phyloP scores from a whole-genome alignment of 2,329 filamentous ascomycete species.

The Podosphaera fusca region DNA sequence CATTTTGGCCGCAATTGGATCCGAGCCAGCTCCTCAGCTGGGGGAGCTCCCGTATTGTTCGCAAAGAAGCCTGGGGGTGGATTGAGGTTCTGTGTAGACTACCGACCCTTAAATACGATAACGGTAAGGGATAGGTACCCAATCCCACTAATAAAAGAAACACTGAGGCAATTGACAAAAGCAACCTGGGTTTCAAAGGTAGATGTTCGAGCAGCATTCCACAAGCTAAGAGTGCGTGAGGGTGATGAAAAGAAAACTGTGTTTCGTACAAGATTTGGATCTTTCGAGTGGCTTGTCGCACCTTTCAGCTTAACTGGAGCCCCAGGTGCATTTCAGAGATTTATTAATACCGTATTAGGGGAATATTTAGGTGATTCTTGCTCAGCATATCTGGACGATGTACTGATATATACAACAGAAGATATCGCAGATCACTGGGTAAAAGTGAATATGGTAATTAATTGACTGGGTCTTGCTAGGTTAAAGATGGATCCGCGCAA shows the following conservation, averaged over 20 bases:
- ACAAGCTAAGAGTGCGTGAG: too few relatives aligned
- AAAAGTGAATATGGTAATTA: not conserved
- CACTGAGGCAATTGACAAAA: too few relatives aligned
- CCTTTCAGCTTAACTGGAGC: not conserved
- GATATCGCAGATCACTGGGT: not conserved
- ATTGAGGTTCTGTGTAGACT: too few relatives aligned
- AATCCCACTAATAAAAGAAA: too few relatives aligned
- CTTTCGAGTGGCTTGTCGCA: not conserved
- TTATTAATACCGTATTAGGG: not conserved
- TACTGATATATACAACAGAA: not conserved
- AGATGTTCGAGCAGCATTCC: too few relatives aligned
- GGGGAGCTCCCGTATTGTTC: not conserved
- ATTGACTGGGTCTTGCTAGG: not conserved
- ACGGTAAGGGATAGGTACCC: too few relatives aligned
- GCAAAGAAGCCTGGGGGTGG: not conserved
- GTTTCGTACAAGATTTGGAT: too few relatives aligned
- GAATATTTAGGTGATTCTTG: not conserved
- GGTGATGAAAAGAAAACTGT: too few relatives aligned
- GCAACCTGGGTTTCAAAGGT: too few relatives aligned
- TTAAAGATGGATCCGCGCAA: too few relatives aligned
- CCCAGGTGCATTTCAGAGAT: not conserved
- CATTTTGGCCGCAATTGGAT: not conserved
- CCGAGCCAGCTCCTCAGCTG: not conserved
- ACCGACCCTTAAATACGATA: too few relatives aligned
- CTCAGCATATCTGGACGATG: not conserved